Conservation (phyloP, 2,329 filamentous ascomycete genomes). For the Fusarium sp. region DNA sequence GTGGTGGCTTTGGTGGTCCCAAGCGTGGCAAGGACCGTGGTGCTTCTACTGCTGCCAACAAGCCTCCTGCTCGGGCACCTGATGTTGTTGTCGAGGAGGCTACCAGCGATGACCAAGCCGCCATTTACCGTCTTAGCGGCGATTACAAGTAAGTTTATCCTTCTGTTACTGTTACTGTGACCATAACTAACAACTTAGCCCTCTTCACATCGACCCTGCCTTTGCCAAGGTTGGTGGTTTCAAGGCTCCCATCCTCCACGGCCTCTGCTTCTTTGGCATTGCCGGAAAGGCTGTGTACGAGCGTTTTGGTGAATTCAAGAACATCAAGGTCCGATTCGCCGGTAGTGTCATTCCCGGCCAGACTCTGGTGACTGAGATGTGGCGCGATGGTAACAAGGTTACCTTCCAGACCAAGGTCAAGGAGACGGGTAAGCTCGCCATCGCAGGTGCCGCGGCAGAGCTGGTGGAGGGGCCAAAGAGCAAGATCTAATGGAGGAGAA, state of each 20-base stretch:
- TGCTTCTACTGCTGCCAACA: conserved; percentile 82
- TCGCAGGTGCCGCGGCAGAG: conserved; percentile 84
- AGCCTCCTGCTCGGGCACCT: conserved; percentile 79
- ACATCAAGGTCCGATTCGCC: conserved; percentile 92
- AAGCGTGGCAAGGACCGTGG: conserved; percentile 83
- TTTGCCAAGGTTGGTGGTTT: conserved; percentile 98
- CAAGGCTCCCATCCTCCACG: conserved; percentile 93
- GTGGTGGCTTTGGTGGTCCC: conserved; percentile 88
- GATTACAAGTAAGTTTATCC: conserved; percentile 78
- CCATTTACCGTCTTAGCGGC: conserved; percentile 90
- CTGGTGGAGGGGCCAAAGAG: conserved; percentile 59
- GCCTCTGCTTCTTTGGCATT: conserved; percentile 95
- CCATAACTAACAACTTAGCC: conserved; percentile 55
- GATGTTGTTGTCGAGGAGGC: conserved; percentile 87
- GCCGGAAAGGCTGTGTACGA: conserved; percentile 90
- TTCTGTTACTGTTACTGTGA: neutral
- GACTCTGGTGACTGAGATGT: conserved; percentile 94
- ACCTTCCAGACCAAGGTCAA: conserved; percentile 90
- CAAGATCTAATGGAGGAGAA: conserved; percentile 44
- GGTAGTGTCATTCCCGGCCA: conserved; percentile 87
- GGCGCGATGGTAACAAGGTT: conserved; percentile 84
- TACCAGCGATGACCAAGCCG: conserved; percentile 91
- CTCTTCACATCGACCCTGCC: conserved; percentile 92
- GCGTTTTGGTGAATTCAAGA: conserved; percentile 85
- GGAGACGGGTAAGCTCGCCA: conserved; percentile 91